Evolutionary conservation across 2,329 filamentous ascomycete species (phyloP), one percentile per base, ranked within the genome.

Genomic region (Atkinsonella hypoxylon): DNA sequence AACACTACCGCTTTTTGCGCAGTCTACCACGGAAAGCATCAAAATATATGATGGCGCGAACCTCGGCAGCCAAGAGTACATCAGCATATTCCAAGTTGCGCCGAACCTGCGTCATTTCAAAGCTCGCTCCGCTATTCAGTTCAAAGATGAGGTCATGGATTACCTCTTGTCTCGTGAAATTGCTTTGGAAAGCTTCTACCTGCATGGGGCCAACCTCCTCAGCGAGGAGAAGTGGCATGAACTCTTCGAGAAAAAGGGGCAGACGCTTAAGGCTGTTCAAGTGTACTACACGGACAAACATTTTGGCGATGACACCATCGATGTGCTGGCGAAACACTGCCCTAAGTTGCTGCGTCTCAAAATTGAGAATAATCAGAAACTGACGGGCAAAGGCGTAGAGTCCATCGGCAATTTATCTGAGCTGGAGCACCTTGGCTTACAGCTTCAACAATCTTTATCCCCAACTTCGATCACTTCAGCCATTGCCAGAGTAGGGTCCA

Each of bases 201-300:
- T 97, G 0, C 84, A 93, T 55, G 87, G 89, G 11, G 82, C 88
- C 10, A 97, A 95, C 57, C 78, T 97, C 1, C 72, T 97, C 15
- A 82, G 84, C 10, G 82, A 93, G 53, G 71, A 76, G 4, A 82
- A 81, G 61, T 96, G 90, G 90, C 74, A 77, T 48, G 73, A 78
- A 46, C 81, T 86, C 46, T 79, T 96, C 49, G 68, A 70, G 12
- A 72, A 75, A 47, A 82, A 85, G 52, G 90, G 89, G 11, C 58
- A 70, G 9, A 66, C 76, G 20, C 73, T 96, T 12, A 77, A 81
- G 58, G 74, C 75, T 0, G 66, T 97, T 18, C 86, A 89, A 59
- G 75, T 96, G 2, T 89, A 89, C 60, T 89, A 85, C 67, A 85
- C 93, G 0, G 89, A 96, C 64, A 84, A 77, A 48, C 82, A 90